These are phyloP conservation scores for Lepidium aucheri DNA, from an alignment of 345 rosid genomes.

Conservation along the genomic window DNA sequence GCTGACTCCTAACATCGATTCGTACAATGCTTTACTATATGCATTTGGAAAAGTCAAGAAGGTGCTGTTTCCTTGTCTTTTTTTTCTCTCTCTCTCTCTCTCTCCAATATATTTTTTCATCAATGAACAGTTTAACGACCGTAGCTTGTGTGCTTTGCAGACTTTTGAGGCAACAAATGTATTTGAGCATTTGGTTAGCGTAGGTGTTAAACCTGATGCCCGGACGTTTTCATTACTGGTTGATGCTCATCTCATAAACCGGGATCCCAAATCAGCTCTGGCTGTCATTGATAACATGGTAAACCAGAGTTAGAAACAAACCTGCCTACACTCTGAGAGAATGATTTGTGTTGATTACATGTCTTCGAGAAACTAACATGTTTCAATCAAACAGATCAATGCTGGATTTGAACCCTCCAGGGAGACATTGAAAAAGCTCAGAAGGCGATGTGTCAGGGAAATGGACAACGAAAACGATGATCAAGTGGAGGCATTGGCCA, in stretches of 20 bases:
- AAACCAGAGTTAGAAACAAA: conserved; percentile 7
- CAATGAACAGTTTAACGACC: not conserved
- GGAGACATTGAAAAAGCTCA: conserved; percentile 64
- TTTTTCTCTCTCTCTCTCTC: not conserved
- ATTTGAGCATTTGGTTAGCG: conserved; percentile 61
- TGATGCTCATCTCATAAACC: conserved; percentile 83
- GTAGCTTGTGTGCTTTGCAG: conserved; percentile 34
- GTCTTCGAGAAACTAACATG: conserved; percentile 7
- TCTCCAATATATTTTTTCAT: not conserved
- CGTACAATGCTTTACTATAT: conserved; percentile 69
- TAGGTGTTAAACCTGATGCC: conserved; percentile 80
- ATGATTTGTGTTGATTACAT: not conserved
- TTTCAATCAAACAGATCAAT: conserved; percentile 37
- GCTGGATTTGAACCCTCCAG: conserved; percentile 79
- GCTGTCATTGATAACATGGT: conserved; percentile 69
- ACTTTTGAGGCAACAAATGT: conserved; percentile 81
- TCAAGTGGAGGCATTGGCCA: conserved; percentile 44
- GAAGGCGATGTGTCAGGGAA: conserved; percentile 81
- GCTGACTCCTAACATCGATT: conserved; percentile 71
- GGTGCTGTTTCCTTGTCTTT: conserved; percentile 34
- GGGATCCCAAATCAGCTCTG: conserved; percentile 79
- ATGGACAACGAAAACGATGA: conserved; percentile 64
- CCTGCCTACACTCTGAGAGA: not conserved
- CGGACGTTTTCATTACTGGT: conserved; percentile 70
- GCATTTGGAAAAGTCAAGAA: conserved; percentile 90